Conservation (phyloP, 2,329 filamentous ascomycete genomes). For the Venturia pyrina region DNA sequence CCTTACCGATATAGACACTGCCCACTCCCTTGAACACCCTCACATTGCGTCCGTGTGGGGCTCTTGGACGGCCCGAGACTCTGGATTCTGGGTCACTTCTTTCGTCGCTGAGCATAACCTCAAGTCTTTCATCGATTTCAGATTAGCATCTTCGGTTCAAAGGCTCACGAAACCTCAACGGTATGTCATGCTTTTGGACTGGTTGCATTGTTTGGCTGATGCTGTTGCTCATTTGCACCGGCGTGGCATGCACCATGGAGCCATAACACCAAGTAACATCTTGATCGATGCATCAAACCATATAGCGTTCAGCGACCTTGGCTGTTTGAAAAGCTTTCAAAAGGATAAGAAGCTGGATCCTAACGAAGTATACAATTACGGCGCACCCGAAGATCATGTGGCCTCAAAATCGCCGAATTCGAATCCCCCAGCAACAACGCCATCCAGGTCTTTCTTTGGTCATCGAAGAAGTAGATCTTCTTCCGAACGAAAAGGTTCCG, state of each 20-base stretch:
- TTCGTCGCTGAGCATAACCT: slow-evolving; percentile 58
- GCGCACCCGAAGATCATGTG: slow-evolving; percentile 49
- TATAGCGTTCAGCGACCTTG: slow-evolving; percentile 57
- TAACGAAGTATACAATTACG: slow-evolving; percentile 63
- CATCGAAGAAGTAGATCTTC: background rate
- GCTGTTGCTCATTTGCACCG: slow-evolving; percentile 58
- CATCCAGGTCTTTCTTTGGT: slow-evolving; percentile 3
- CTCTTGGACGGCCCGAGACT: slow-evolving; percentile 56
- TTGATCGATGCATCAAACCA: slow-evolving; percentile 55
- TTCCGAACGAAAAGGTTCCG: background rate
- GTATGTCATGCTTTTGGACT: slow-evolving; percentile 54
- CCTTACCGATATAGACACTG: slow-evolving; percentile 48
- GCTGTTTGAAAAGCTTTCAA: slow-evolving; percentile 38
- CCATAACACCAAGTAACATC: slow-evolving; percentile 62
- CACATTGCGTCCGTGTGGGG: slow-evolving; percentile 63
- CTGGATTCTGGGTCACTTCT: slow-evolving; percentile 56
- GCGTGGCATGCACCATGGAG: slow-evolving; percentile 53
- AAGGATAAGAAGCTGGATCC: slow-evolving; percentile 47
- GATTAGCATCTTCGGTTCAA: slow-evolving; percentile 51
- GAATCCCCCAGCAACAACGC: background rate
- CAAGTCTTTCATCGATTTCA: slow-evolving; percentile 54
- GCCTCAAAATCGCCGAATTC: background rate
- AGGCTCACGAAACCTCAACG: slow-evolving; percentile 51
- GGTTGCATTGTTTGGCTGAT: slow-evolving; percentile 64
- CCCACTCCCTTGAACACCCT: slow-evolving; percentile 51